These are phyloP conservation scores for Kurtzmaniella fragi DNA, from an alignment of 805 yeast species.

Conservation along the genomic window DNA sequence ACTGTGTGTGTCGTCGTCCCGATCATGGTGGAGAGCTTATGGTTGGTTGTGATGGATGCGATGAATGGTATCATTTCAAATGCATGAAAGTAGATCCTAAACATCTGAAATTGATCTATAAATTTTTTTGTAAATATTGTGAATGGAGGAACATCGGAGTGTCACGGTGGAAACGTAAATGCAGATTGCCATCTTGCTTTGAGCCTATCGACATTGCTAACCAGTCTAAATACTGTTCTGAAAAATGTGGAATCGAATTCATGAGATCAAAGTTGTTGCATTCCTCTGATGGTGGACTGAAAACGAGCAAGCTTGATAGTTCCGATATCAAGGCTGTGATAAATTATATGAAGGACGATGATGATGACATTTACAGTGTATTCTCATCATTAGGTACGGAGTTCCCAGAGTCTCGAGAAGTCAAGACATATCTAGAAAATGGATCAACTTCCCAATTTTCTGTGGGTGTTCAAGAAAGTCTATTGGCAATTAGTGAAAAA, in stretches of 20 bases:
- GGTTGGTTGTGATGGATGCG: slow-evolving; percentile 96
- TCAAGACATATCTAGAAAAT: slow-evolving; percentile 15
- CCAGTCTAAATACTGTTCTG: slow-evolving; percentile 67
- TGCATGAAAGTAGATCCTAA: slow-evolving; percentile 60
- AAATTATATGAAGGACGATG: slow-evolving; percentile 2
- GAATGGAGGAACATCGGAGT: slow-evolving; percentile 45
- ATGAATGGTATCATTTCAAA: slow-evolving; percentile 87
- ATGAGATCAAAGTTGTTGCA: slow-evolving; percentile 24
- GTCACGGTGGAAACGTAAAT: slow-evolving; percentile 72
- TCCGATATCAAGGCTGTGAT: neutral
- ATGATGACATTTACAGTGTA: slow-evolving; percentile 13
- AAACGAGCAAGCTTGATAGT: neutral
- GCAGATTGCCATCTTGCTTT: slow-evolving; percentile 56
- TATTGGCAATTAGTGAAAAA: slow-evolving; percentile 15
- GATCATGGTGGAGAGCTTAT: slow-evolving; percentile 73
- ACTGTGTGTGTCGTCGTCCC: slow-evolving; percentile 72
- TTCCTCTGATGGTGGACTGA: neutral
- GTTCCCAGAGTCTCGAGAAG: slow-evolving; percentile 41
- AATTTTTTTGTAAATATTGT: slow-evolving; percentile 73
- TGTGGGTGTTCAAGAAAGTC: slow-evolving; percentile 9
- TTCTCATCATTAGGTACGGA: slow-evolving; percentile 22
- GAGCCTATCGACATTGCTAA: slow-evolving; percentile 42
- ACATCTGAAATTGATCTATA: slow-evolving; percentile 52
- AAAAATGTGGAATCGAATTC: slow-evolving; percentile 59
- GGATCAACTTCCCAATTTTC: slow-evolving; percentile 10